Evolutionary conservation across 148 eudicot species (phyloP), one percentile per base, ranked within the genome.

Genomic region (Vaccinium myrtillus): DNA sequence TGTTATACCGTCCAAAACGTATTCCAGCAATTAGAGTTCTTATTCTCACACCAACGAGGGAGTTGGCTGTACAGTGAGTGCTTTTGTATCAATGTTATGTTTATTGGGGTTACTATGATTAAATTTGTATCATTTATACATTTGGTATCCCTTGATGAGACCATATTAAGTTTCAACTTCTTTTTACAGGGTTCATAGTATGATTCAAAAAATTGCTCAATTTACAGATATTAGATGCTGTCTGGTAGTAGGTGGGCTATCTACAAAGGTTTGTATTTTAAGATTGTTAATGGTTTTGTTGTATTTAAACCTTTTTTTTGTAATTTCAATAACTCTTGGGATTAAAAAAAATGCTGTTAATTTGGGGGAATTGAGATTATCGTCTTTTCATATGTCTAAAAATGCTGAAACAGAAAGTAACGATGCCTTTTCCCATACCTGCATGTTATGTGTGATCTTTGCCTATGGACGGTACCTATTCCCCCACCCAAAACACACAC

Each of bases 41-140:
- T 86, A 92, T 96, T 89, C 98, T 96, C 81, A 94, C 99, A 56
- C 99, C 99, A 39, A 92, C 98, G 23, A 97, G 99, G 88, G 98
- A 95, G 93, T 84, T 97, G 86, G 98, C 99, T 79, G 96, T 89
- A 59, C 99, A 97, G 98, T 95, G 90, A 94, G 99, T 92, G 19
- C 81, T 75, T 55, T 70, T 85, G 70, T 69, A n/a, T 69, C 16
- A 70, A 55, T 51, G 16, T 56, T 32, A 21, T 58, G n/a, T 74
- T 50, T 43, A 23, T 50, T 69, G 56, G 25, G 19, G 67, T 65
- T 50, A 18, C n/a, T 27, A 51, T 51, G 51, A 18, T 82, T 70
- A 7, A 4, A n/a, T 79, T 78, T 27, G 63, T 78, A 39, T 77
- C 27, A 6, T 77, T 1, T 77, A 4, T 55, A 1, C 48, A 79